These are phyloP conservation scores for Dactylellina drechsleri DNA, from an alignment of 2,329 filamentous ascomycete genomes.

Conservation along the genomic window DNA sequence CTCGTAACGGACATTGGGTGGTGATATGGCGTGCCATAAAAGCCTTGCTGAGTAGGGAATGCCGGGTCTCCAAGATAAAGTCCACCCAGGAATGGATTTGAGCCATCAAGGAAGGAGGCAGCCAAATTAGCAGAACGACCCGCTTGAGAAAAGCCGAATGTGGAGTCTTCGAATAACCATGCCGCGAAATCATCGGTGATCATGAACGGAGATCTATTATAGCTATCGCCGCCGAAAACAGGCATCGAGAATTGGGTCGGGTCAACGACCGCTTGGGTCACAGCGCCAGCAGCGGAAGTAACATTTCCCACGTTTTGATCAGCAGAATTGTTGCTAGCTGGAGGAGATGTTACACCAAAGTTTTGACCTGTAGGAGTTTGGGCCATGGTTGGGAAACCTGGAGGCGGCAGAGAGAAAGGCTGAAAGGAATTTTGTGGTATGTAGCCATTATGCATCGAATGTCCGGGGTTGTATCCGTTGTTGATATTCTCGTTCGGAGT, in stretches of 20 bases:
- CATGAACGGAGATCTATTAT: conserved; percentile 86
- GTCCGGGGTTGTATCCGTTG: conserved; percentile 40
- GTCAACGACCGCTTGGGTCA: conserved; percentile 61
- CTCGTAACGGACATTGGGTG: conserved; percentile 92
- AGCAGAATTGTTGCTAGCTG: conserved; percentile 60
- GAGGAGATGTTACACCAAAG: conserved; percentile 61
- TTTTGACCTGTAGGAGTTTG: conserved; percentile 57
- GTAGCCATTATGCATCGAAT: conserved; percentile 59
- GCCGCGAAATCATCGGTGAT: conserved; percentile 88
- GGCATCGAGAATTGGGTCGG: conserved; percentile 73
- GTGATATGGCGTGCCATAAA: conserved; percentile 69
- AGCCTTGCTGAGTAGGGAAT: conserved; percentile 58
- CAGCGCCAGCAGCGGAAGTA: conserved; percentile 63
- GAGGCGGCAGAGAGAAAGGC: conserved; percentile 57
- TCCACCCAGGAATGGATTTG: conserved; percentile 56
- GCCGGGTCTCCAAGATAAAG: conserved; percentile 67
- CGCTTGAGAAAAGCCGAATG: conserved; percentile 56
- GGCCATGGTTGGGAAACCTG: conserved; percentile 58
- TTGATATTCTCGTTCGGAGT: conserved; percentile 49
- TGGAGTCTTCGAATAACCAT: conserved; percentile 73
- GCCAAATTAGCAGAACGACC: conserved; percentile 42
- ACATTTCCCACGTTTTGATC: conserved; percentile 57
- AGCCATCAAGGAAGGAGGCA: conserved; percentile 49
- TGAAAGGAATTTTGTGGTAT: conserved; percentile 61
- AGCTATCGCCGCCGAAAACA: conserved; percentile 84